Percentiles rank a stretch among this genome's conserved stretches.
These are phyloP conservation scores for Malassezia obtusa DNA, from an alignment of 1,284 basidiomycete species.

Conservation along the genomic window DNA sequence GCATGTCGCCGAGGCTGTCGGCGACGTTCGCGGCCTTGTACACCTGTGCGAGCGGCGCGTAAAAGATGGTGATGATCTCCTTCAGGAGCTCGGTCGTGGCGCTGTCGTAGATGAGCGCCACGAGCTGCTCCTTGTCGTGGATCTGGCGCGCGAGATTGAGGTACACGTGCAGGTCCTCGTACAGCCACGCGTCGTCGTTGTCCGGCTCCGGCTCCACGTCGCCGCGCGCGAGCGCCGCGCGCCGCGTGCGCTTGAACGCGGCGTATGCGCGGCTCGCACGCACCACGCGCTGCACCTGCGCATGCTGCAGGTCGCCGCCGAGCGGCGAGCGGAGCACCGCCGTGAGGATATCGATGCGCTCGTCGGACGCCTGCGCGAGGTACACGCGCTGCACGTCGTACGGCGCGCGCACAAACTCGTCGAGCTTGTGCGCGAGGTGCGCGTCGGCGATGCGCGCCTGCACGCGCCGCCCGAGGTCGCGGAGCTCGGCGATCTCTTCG, in stretches of 20 bases:
- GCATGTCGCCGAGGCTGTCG: constrained; percentile 81
- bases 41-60: constrained; percentile 91
- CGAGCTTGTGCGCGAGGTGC: constrained; percentile 75
- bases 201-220: constrained; percentile 37
- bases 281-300: constrained; percentile 39
- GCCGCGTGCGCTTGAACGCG: constrained; percentile 35
- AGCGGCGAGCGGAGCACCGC: constrained; percentile 73
- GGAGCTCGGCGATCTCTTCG: constrained; percentile 74
- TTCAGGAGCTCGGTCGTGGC: constrained; percentile 88
- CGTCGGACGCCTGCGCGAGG: constrained; percentile 51
- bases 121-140: constrained; percentile 80
- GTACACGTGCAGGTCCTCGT: constrained; percentile 44
- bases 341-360: constrained; percentile 69
- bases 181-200: constrained; percentile 45
- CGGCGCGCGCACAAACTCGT: constrained; percentile 73
- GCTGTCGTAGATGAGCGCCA: constrained; percentile 90
- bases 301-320: constrained; percentile 53
- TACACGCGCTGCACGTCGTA: constrained; percentile 67
- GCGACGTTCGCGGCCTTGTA: constrained; percentile 95
- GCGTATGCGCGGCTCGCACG: constrained; percentile 40
- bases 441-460: constrained; percentile 80
- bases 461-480: constrained; percentile 75
- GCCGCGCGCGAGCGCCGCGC: constrained; percentile 20
- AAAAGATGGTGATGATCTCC: constrained; percentile 99
- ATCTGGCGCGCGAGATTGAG: constrained; percentile 52